Evolutionary conservation across 2,329 filamentous ascomycete species (phyloP), one percentile per base, ranked within the genome.

Genomic region (Graphium sp.): DNA sequence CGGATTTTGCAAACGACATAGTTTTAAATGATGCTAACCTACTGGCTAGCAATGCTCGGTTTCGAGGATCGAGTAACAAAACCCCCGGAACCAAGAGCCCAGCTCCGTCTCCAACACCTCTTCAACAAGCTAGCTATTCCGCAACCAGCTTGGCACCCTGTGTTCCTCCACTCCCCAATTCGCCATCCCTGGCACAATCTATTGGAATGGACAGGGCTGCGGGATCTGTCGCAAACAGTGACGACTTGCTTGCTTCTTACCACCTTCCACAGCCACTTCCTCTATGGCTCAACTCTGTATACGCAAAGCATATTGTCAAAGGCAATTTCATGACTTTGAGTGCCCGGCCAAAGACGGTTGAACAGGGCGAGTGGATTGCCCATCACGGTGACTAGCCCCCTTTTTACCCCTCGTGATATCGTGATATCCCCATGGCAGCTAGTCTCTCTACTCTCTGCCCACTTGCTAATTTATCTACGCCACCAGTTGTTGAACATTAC

Each of bases 261-360:
- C 70, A 75, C 40, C 58, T 80, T 34, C 75, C 75, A 34, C 64
- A 69, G 22, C 67, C 69, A 18, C 58, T 73, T 34, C 80, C 80
- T 11, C 56, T 81, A 35, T 84, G 80, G 72, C 70, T 84, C 43
- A 76, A 80, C 44, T 66, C 76, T 32, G 58, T 71, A 35, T 78
- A 81, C 47, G 75, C 79, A 31, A 80, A 77, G 47, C 74, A 92
- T 45, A 92, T 93, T 39, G 85, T 94, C 45, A 92, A 87, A 59
- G 87, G 87, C 34, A 95, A 94, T 58, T 94, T 95, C 49, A 83
- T 93, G 76, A 94, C 87, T 8, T 57, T 95, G 34, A 91, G 85
- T 43, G 83, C 84, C 28, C 78, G 85, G 46, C 87, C 87, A 14
- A 85, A 87, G 58, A 85, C 89, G 32, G 81, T 94, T 25, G 87